Conservation (phyloP, 345 rosid species). For the Eutrema heterophyllum region DNA sequence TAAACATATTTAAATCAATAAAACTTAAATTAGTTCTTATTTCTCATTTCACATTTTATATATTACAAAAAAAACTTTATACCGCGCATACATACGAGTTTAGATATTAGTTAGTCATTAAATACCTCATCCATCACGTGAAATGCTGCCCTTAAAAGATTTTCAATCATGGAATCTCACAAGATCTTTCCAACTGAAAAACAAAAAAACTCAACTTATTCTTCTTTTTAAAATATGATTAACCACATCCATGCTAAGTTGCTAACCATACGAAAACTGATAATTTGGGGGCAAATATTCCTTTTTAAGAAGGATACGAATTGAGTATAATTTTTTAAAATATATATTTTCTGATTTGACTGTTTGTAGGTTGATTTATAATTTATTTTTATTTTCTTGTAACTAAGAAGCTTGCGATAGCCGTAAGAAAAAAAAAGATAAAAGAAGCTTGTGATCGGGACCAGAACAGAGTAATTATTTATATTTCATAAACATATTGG, state of each 20-base stretch:
- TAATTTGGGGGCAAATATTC: not conserved
- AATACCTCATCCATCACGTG: conserved; percentile 18
- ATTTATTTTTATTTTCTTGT: not conserved
- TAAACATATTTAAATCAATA: too few species aligned
- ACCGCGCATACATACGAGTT: too few species aligned
- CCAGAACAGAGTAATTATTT: not conserved
- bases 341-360: not conserved
- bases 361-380: not conserved
- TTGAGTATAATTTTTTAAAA: not conserved
- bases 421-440: too few species aligned
- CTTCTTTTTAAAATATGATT: not conserved
- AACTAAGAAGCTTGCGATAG: not conserved
- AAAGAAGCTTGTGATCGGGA: not conserved
- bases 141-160: conserved; percentile 13
- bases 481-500: not conserved
- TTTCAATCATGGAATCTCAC: conserved; percentile 15
- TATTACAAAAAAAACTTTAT: too few species aligned
- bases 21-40: too few species aligned
- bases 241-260: not conserved
- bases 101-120: not conserved
- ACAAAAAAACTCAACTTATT: not conserved
- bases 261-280: not conserved
- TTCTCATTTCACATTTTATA: too few species aligned
- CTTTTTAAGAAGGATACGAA: not conserved
- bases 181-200: not conserved